These are phyloP conservation scores for Takashimella tepidaria DNA, from an alignment of 1,284 basidiomycete genomes.

Conservation along the genomic window DNA sequence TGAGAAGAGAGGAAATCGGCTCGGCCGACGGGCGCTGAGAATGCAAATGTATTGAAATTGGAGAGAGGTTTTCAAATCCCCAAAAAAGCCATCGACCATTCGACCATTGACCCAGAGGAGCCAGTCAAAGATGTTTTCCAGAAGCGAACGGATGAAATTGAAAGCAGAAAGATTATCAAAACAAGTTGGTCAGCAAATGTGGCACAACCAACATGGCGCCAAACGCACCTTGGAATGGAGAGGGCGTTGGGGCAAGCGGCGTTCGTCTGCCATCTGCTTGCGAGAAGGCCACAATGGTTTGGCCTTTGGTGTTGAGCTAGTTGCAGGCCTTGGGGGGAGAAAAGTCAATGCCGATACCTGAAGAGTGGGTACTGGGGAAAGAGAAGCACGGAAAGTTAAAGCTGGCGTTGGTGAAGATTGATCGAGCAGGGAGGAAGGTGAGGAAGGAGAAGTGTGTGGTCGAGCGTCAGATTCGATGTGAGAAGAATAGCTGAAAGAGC, in stretches of 20 bases:
- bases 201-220: too few relatives aligned
- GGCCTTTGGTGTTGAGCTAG: background rate
- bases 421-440: background rate
- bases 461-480: background rate
- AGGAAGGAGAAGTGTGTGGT: background rate
- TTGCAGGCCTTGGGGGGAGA: background rate
- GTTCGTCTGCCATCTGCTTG: background rate
- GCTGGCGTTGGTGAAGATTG: background rate
- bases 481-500: background rate
- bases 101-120: background rate
- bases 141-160: background rate
- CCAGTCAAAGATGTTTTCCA: too few relatives aligned
- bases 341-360: background rate
- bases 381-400: background rate
- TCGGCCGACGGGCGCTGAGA: background rate
- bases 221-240: background rate
- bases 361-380: background rate
- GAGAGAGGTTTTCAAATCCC: too few relatives aligned
- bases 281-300: background rate
- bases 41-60: too few relatives aligned
- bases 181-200: too few relatives aligned
- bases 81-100: too few relatives aligned
- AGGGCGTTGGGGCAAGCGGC: background rate
- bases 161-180: too few relatives aligned
- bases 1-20: background rate